Evolutionary conservation across 345 rosid species (phyloP).

Genomic region (Populus pruinosa): DNA sequence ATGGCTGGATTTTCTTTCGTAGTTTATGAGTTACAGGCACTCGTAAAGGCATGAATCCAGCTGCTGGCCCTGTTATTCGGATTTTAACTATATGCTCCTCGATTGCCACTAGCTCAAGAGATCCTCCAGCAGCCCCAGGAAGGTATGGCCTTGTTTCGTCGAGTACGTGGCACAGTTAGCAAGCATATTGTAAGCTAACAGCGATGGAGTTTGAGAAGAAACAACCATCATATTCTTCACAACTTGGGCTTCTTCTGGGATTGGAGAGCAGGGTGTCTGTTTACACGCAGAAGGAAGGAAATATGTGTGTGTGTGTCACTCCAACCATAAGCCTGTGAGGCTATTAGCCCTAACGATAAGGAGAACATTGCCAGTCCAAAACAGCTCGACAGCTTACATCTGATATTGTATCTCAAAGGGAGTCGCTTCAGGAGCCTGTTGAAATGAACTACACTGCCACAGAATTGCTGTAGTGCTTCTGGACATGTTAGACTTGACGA

Average conservation of each 20-base stretch:
- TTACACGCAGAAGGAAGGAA: not conserved
- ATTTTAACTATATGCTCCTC: conserved; percentile 81
- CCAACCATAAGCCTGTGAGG: not conserved
- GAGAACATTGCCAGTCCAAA: not conserved
- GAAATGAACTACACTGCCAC: not conserved
- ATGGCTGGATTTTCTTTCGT: conserved; percentile 83
- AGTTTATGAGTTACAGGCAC: conserved; percentile 88
- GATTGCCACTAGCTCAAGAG: conserved; percentile 77
- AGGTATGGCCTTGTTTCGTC: conserved; percentile 96
- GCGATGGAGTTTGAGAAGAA: not conserved
- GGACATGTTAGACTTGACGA: not conserved
- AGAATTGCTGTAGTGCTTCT: not conserved
- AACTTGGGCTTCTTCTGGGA: not conserved
- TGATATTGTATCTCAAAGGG: not conserved
- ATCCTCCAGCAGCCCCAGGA: conserved; percentile 89
- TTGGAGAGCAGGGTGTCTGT: not conserved
- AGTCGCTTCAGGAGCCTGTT: not conserved
- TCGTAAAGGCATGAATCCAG: conserved; percentile 93
- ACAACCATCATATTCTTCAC: not conserved
- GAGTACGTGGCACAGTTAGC: conserved; percentile 53
- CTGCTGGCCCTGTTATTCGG: conserved; percentile 88
- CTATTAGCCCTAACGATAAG: not conserved
- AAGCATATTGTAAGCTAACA: not conserved
- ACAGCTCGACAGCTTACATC: not conserved
- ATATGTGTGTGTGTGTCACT: not conserved